Evolutionary conservation across 73 alveolate species (phyloP).

Genomic region (Blepharisma stoltei): DNA sequence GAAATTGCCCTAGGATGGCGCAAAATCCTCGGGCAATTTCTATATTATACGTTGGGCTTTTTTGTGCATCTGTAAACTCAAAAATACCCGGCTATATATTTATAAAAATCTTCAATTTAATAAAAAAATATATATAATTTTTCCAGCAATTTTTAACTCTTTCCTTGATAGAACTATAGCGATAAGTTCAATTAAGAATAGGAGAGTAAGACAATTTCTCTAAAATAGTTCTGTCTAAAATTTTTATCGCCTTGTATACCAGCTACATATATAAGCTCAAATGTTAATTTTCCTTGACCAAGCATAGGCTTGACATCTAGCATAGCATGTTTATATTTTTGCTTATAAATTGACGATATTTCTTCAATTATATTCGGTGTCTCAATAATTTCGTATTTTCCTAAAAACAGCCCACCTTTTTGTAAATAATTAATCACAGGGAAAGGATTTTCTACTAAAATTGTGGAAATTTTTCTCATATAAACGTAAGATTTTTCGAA

Average conservation of each 20-base stretch:
- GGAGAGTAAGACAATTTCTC: constrained; percentile 27
- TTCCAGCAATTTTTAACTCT: no score
- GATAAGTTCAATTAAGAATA: no score
- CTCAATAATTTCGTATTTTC: constrained; percentile 27
- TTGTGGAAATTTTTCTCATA: constrained; percentile 8
- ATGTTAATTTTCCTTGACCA: not conserved
- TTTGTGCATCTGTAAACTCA: no score
- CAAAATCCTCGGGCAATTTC: no score
- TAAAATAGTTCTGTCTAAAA: constrained; percentile 21
- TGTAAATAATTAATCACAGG: constrained; percentile 18
- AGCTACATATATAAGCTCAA: constrained; percentile 25
- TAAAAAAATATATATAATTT: no score
- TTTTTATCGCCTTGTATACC: constrained; percentile 29
- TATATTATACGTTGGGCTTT: no score
- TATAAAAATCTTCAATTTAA: no score
- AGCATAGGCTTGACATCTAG: constrained; percentile 27
- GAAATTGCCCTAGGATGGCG: no score
- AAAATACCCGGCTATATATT: no score
- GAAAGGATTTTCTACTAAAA: constrained; percentile 16
- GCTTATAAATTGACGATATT: constrained; percentile 2
- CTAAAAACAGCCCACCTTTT: constrained; percentile 25
- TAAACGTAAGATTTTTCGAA: not conserved
- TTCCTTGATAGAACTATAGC: no score
- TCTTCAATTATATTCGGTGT: constrained; percentile 15
- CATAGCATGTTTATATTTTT: constrained; percentile 24